phyloP scores from a whole-genome alignment of 1,139 yeast genomes.

The Insectozyma bohioensis region DNA sequence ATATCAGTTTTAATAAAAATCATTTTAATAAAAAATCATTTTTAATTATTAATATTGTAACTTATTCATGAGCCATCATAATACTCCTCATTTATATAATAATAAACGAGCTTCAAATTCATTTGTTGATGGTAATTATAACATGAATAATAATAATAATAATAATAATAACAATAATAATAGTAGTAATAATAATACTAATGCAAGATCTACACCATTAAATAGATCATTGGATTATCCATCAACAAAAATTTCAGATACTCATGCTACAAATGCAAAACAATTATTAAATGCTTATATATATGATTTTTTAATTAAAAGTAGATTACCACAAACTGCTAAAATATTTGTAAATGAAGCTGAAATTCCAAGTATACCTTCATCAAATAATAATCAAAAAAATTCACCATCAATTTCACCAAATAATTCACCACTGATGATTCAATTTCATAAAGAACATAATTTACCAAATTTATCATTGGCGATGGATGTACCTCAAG shows the following conservation, averaged over 20 bases:
- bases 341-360: conserved; percentile 72
- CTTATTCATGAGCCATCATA: conserved; percentile 51
- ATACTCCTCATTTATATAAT: conserved; percentile 35
- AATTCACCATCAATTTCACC: conserved; percentile 20
- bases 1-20: too few species aligned
- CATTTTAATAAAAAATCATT: conserved; percentile 70
- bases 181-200: not conserved
- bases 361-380: conserved; percentile 40
- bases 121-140: conserved; percentile 10
- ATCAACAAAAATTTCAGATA: conserved; percentile 37
- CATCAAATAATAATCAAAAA: conserved; percentile 16
- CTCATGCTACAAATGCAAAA: conserved; percentile 55
- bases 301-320: conserved; percentile 80
- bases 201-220: conserved; percentile 2
- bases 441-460: conserved; percentile 24
- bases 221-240: conserved; percentile 14
- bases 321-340: conserved; percentile 71
- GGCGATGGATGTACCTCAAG: conserved; percentile 80
- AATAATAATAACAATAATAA: not conserved
- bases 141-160: conserved; percentile 1
- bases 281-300: conserved; percentile 81
- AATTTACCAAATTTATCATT: conserved; percentile 51
- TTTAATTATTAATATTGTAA: conserved; percentile 84
- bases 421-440: conserved; percentile 11
- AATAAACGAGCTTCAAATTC: conserved; percentile 30